Base-by-base conservation (phyloP, 148 eudicot species). In the Amaranthus hypochondriacus region DNA sequence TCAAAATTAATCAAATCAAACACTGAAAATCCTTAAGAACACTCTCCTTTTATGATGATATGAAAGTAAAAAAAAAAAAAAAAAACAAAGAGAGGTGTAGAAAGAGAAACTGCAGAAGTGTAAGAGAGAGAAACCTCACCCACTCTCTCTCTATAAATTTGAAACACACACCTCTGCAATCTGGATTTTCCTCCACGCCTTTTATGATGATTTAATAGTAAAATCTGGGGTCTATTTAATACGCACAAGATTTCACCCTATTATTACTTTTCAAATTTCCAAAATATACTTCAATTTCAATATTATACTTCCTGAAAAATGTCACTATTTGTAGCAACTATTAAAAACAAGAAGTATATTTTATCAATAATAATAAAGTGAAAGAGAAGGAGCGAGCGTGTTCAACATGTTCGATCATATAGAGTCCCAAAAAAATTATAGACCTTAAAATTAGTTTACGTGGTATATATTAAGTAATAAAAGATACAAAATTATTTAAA, bases 151-250 rank as follows among this genome's bases (percentile, higher is more conserved):
- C 46, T 61, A 21, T 28, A 28, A 56, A 3, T 62, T 73, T 73
- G 9, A 58, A 58, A 71, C 63, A 58, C 65, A 28, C 9, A 21
- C 55, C 68, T 13, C 39, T 12, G 51, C 18, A 11, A 49, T 10
- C 13, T 21, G 77, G 57, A 57, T 47, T 67, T 75, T 14, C 63
- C 71, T 66, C 62, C 66, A 67, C 72, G 44, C 77, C 65, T 56
- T 55, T 75, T 21, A 48, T 66, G 61, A 12, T 74, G 70, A 46
- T 28, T 28, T 28, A 74, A 54, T 51, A 50, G 11, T 15, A 51
- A 14, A 54, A 63, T 9, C 18, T 18, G 7, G 5, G 7, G 4
- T 5, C 48, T 53, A 43, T 49, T 50, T 7, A 68, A 51, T 51
- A 62, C 10, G 9, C 12, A 44, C 50, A 63, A 44, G 50, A 63